A percentile compares a stretch with the other conserved stretches of the same genome.
phyloP scores from a whole-genome alignment of 352 stramenopile genomes.

The Phytophthora fragariae region DNA sequence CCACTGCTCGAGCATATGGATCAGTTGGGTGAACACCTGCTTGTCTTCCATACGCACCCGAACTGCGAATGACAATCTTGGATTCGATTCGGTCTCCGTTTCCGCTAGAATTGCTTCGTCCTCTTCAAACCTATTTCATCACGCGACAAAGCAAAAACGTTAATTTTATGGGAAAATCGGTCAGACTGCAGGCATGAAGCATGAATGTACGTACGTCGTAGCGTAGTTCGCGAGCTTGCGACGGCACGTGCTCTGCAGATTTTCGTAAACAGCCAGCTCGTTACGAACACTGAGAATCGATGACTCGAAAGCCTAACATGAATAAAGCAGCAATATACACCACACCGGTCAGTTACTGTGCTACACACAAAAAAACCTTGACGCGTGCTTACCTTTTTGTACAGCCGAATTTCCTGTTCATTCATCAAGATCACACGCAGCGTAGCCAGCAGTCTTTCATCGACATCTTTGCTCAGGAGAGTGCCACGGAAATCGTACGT shows the following conservation, averaged over 20 bases:
- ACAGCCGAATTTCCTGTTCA: constrained; percentile 56
- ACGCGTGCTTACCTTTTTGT: constrained; percentile 46
- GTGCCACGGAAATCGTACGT: constrained; percentile 82
- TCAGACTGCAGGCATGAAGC: background rate
- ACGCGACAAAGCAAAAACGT: background rate
- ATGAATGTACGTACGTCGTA: constrained; percentile 51
- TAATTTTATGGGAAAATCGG: background rate
- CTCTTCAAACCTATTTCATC: constrained; percentile 47
- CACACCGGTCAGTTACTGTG: background rate
- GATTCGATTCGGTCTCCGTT: constrained; percentile 28
- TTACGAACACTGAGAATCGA: constrained; percentile 56
- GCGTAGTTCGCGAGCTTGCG: constrained; percentile 54
- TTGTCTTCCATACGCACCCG: constrained; percentile 64
- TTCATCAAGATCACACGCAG: constrained; percentile 66
- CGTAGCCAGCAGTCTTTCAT: constrained; percentile 68
- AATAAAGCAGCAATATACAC: background rate
- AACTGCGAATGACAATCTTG: constrained; percentile 43
- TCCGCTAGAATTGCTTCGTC: constrained; percentile 45
- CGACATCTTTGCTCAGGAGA: constrained; percentile 55
- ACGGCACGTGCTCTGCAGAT: constrained; percentile 48
- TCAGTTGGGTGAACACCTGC: constrained; percentile 45
- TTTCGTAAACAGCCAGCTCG: constrained; percentile 64
- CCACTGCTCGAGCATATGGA: constrained; percentile 52
- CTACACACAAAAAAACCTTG: background rate
- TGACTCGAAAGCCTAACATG: constrained; percentile 49